Conservation (phyloP, 192 early-diverging fungal genomes). For the Coemansia sp. region DNA sequence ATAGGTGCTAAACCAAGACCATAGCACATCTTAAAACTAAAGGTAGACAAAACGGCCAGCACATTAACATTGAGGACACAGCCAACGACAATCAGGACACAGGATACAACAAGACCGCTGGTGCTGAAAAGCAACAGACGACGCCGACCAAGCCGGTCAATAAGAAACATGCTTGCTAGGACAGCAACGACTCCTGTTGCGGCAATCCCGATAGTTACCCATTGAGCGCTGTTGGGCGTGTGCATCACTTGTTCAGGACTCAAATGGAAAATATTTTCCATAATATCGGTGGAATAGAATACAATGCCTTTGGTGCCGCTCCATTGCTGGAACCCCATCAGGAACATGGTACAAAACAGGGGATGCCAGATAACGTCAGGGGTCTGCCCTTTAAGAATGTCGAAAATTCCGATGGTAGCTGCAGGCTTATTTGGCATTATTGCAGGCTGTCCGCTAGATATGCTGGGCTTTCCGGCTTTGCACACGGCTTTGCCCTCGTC, state of each 20-base stretch:
- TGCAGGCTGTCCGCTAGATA: background rate
- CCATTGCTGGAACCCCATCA: slow-evolving; percentile 80
- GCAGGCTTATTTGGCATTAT: background rate
- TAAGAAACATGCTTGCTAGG: slow-evolving; percentile 42
- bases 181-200: slow-evolving; percentile 35
- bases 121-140: slow-evolving; percentile 62
- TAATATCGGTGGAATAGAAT: slow-evolving; percentile 80
- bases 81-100: slow-evolving; percentile 60
- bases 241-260: slow-evolving; percentile 35
- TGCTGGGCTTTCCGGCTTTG: background rate
- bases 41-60: slow-evolving; percentile 57
- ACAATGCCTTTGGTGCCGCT: slow-evolving; percentile 80
- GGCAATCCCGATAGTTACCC: slow-evolving; percentile 43
- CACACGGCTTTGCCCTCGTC: slow-evolving; percentile 3
- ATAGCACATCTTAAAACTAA: slow-evolving; percentile 68
- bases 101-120: slow-evolving; percentile 56
- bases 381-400: slow-evolving; percentile 45
- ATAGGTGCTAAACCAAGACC: slow-evolving; percentile 77
- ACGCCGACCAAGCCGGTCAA: slow-evolving; percentile 71
- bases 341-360: slow-evolving; percentile 60
- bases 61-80: slow-evolving; percentile 29
- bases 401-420: slow-evolving; percentile 12
- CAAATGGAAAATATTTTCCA: slow-evolving; percentile 56
- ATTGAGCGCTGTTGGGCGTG: slow-evolving; percentile 43
- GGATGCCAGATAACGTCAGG: slow-evolving; percentile 55